Base-by-base conservation (phyloP, 805 yeast genomes). In the Hagleromyces aurorensis region DNA sequence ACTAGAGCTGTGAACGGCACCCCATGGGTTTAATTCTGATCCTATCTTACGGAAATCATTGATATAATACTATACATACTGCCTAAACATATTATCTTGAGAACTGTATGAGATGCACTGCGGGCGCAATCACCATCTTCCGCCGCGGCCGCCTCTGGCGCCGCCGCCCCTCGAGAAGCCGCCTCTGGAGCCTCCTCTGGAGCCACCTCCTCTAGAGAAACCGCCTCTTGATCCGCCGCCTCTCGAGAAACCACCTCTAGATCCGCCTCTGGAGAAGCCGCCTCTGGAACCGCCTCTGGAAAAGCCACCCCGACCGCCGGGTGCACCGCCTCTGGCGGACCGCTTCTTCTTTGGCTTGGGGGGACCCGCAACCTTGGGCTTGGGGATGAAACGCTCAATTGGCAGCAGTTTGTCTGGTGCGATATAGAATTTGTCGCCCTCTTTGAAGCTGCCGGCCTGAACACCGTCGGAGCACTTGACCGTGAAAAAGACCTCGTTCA, bases 401-500 rank as follows among this genome's bases (percentile, higher is more conserved):
- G 99, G 99, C 44, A 91, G 74, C 46, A 91, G 70, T 64, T 91
- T 91, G 63, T 91, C 97, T 32, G 93, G 84, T 36, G 87, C 94
- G 62, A 91, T 91, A 67, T 64, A 91, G 59, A 91, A 89, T 64
- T 87, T 87, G 62, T 91, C 98, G 46, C 97, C 98, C 26, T 75
- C 81, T 62, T 85, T 85, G 72, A 91, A 91, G 30, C 95, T 83
- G 20, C 72, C 62, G 33, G 98, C 96, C 58, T 82, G 91, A 30
- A 91, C 91, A 55, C 99, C 99, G 56, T 91, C 98, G 30, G 82
- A 69, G 34, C 96, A 91, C 65, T 91, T 91, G 48, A 91, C 78
- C 21, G 99, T 91, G 72, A 91, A 91, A 57, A 72, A 89, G n/a
- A 91, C 96, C 64, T 91, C 98, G 57, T 91, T 91, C 57, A 91